Conservation (phyloP, 2,329 filamentous ascomycete genomes). For the Torrubiella hemipterigena region DNA sequence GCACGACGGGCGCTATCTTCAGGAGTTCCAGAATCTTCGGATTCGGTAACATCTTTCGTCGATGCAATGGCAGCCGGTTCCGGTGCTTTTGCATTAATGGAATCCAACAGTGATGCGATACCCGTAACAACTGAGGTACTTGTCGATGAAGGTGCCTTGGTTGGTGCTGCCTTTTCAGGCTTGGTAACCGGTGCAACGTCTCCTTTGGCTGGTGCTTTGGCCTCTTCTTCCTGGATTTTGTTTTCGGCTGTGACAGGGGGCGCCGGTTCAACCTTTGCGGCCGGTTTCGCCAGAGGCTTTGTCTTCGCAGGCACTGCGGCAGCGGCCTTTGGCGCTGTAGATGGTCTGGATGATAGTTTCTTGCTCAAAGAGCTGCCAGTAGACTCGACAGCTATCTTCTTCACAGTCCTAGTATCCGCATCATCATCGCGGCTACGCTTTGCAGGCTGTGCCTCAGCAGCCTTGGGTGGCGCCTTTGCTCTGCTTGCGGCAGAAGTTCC, state of each 20-base stretch:
- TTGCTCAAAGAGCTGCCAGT: constrained; percentile 23
- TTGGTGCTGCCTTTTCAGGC: constrained; percentile 16
- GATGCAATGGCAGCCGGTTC: constrained; percentile 27
- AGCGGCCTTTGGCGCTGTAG: constrained; percentile 21
- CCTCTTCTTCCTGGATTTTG: constrained; percentile 16
- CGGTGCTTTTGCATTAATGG: constrained; percentile 30
- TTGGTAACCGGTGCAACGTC: constrained; percentile 10
- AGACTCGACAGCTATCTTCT: constrained; percentile 30
- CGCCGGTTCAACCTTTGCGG: constrained; percentile 13
- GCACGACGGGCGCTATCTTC: constrained; percentile 57
- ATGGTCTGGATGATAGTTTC: too few species aligned
- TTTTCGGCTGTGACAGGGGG: constrained; percentile 16
- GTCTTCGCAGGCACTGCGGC: constrained; percentile 16
- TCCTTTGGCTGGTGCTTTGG: constrained; percentile 11
- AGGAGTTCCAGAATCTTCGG: constrained; percentile 48
- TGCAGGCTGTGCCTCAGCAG: constrained; percentile 13
- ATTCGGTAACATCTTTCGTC: constrained; percentile 35
- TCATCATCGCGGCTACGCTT: constrained; percentile 30
- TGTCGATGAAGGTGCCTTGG: constrained; percentile 17
- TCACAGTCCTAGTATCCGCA: constrained; percentile 23
- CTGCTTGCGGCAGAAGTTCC: constrained; percentile 26
- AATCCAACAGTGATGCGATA: constrained; percentile 42
- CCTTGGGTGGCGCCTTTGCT: constrained; percentile 20
- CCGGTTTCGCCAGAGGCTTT: constrained; percentile 27
- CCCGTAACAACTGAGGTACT: constrained; percentile 29